A percentile compares a stretch with the other conserved stretches of the same genome.
Evolutionary conservation across 2,329 filamentous ascomycete species (phyloP).

Genomic region (Annulohypoxylon truncatum): DNA sequence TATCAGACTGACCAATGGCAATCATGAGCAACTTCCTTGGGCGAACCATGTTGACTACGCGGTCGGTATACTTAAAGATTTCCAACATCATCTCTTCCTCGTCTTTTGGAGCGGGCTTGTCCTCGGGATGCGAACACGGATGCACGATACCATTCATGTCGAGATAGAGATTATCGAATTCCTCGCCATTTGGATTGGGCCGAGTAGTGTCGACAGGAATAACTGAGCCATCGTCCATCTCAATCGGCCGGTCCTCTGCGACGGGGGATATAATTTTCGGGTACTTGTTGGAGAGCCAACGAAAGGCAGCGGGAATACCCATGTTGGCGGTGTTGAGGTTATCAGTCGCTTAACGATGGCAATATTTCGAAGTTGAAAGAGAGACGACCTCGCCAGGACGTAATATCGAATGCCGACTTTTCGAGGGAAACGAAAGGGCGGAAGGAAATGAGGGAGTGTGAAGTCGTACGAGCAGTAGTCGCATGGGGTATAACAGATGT

Average conservation of each 20-base stretch:
- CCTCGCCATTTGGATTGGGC: slow-evolving; percentile 95
- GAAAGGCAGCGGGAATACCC: slow-evolving; percentile 95
- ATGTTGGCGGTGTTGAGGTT: slow-evolving; percentile 61
- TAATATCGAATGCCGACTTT: slow-evolving; percentile 14
- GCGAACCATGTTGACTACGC: slow-evolving; percentile 98
- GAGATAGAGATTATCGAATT: slow-evolving; percentile 97
- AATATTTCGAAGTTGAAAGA: background rate
- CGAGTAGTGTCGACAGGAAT: slow-evolving; percentile 87
- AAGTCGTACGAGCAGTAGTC: slow-evolving; percentile 10
- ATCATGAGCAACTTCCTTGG: slow-evolving; percentile 97
- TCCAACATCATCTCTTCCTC: slow-evolving; percentile 99
- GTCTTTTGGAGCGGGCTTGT: slow-evolving; percentile 87
- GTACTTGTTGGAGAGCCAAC: slow-evolving; percentile 97
- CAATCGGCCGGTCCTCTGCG: slow-evolving; percentile 83
- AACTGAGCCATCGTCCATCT: slow-evolving; percentile 81
- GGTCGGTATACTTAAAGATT: slow-evolving; percentile 98
- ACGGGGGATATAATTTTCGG: slow-evolving; percentile 96
- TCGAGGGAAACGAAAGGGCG: background rate
- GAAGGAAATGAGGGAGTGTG: background rate
- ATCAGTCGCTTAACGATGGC: background rate
- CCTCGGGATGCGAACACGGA: slow-evolving; percentile 97
- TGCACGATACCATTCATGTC: slow-evolving; percentile 99
- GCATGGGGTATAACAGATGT: slow-evolving; percentile 13
- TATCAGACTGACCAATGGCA: slow-evolving; percentile 78
- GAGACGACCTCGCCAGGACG: slow-evolving; percentile 13